Base-by-base conservation (phyloP, 495 filamentous ascomycete genomes). In the Cercophora sp. region DNA sequence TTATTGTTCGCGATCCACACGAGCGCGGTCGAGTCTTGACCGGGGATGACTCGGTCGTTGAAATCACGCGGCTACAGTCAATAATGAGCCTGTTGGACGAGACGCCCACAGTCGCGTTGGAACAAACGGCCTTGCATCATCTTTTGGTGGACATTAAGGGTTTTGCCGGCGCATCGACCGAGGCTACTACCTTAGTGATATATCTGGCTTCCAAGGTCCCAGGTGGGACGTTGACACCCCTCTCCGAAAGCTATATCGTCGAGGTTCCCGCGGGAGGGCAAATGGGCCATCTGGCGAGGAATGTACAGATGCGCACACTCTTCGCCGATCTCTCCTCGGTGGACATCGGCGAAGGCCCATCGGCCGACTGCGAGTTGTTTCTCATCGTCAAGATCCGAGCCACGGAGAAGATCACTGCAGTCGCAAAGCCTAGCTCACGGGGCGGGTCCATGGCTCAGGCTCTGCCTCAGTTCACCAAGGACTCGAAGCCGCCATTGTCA, bases 31-130 rank as follows among this genome's bases (percentile, higher is more conserved):
- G 90, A 20, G 80, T 97, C 27, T 70, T 99, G 41, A 96, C 90
- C 0, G 88, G 87, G 1, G 88, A 96, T 34, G 93, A 99, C 66
- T 96, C 92, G 0, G 88, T 89, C 31, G 84, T 97, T 27, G 90
- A 96, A 52, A 80, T 97, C 56, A 90, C 91, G 18, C 88, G 82
- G 60, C 76, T 96, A 41, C 93, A 99, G 71, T 91, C 91, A 4
- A 84, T 87, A 56, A 99, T 99, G 93, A 94, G 89, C 64, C 79
- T 97, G 63, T 78, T 99, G 11, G 87, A 95, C 48, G 85, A 85
- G 57, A 80, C 83, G 20, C 91, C 90, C 4, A 77, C 76, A 4
- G 70, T 74, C 5, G 69, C 78, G 16, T 73, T 81, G 8, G 93
- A 97, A 61, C 73, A 79, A 19, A 79, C 87, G 3, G 80, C 85